Base-by-base conservation (phyloP, 768 basidiomycete species). In the Tricholomella constricta region DNA sequence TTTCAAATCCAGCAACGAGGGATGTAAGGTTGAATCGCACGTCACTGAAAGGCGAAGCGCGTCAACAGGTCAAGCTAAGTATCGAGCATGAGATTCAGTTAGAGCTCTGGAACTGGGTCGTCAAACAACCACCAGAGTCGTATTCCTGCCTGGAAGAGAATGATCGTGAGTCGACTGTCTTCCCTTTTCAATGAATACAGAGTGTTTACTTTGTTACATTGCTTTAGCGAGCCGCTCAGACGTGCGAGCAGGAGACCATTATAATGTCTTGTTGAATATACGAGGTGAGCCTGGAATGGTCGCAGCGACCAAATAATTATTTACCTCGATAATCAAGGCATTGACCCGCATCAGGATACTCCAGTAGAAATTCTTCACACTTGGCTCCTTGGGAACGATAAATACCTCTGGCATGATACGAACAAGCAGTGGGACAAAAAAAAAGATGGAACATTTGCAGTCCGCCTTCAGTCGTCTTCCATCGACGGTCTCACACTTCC, bases 241-340 rank as follows among this genome's bases (percentile, higher is more conserved):
- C 15, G 34, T 64, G 14, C 44, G 60, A 15, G 32, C 51, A 3
- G 62, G 62, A 23, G 58, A 62, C 43, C 62, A 64, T 54, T 64
- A 52, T 31, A 69, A 65, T 54, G 36, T 56, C 11, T 44, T 70
- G 11, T 50, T 67, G n/a, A 23, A 44, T 19, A 57, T 52, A 17
- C 35, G 48, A 57, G 61, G 62, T 65, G 45, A 29, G 58, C 34
- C 54, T 65, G n/a, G n/a, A n/a, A n/a, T n/a, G n/a, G n/a, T n/a
- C n/a, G n/a, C n/a, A n/a, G n/a, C n/a, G n/a, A n/a, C n/a, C n/a
- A n/a, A n/a, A n/a, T n/a, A n/a, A n/a, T n/a, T 31, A 6, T 31
- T 31, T 31, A 31, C 6, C 11, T 6, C 29, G 29, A 31, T 11
- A 11, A 6, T 31, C 29, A 31, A 31, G 34, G 34, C n/a, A 3